Evolutionary conservation across 2,329 filamentous ascomycete species (phyloP).

Genomic region (Dothistroma septosporum): DNA sequence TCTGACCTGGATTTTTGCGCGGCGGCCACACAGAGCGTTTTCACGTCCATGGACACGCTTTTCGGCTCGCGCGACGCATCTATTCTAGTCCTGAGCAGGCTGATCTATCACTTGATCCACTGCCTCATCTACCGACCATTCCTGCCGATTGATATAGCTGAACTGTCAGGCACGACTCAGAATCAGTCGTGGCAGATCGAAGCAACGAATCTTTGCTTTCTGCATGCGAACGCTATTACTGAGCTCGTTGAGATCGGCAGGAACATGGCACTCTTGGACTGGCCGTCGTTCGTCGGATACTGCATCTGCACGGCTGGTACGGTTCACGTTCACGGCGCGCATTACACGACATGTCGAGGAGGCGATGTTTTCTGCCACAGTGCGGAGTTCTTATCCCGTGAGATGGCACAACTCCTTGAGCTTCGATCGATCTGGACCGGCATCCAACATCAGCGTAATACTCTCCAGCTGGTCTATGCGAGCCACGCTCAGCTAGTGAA

Average conservation of each 20-base stretch:
- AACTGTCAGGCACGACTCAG: slow-evolving; percentile 73
- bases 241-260: slow-evolving; percentile 77
- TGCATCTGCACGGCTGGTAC: slow-evolving; percentile 83
- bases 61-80: slow-evolving; percentile 77
- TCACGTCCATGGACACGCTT: slow-evolving; percentile 68
- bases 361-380: slow-evolving; percentile 61
- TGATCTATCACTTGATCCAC: slow-evolving; percentile 82
- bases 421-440: slow-evolving; percentile 71
- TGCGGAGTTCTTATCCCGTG: slow-evolving; percentile 67
- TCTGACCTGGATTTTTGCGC: slow-evolving; percentile 84
- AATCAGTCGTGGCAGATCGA: slow-evolving; percentile 93
- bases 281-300: slow-evolving; percentile 82
- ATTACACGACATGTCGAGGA: slow-evolving; percentile 63
- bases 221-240: slow-evolving; percentile 82
- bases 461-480: slow-evolving; percentile 69
- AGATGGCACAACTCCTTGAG: slow-evolving; percentile 75
- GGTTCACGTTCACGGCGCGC: slow-evolving; percentile 79
- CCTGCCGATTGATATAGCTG: slow-evolving; percentile 75
- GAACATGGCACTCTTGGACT: slow-evolving; percentile 70
- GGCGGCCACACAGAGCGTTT: slow-evolving; percentile 72
- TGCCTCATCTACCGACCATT: slow-evolving; percentile 85
- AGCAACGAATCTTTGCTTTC: slow-evolving; percentile 79
- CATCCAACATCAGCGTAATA: slow-evolving; percentile 74
- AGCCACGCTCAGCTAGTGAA: slow-evolving; percentile 80
- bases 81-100: slow-evolving; percentile 73